A percentile compares a stretch with the other conserved stretches of the same genome.
Evolutionary conservation across 106 monocot genomes (phyloP).

Genomic region (Dendrobium officinale): DNA sequence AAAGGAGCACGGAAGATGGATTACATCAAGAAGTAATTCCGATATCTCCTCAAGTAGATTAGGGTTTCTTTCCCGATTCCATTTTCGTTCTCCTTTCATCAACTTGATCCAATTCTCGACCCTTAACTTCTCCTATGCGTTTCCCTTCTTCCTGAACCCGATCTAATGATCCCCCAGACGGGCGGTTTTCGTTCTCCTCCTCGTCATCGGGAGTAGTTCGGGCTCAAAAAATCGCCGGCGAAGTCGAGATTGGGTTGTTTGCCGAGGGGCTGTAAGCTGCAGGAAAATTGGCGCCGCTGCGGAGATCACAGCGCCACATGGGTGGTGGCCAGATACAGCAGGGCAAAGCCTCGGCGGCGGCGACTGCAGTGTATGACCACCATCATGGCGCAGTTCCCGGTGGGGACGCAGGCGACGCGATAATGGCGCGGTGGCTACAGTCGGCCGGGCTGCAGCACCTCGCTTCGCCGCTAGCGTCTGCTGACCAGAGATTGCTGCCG

Average conservation of each 20-base stretch:
- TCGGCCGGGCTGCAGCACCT: slow-evolving; percentile 86
- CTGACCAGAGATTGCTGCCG: slow-evolving; percentile 48
- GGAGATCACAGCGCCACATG: slow-evolving; percentile 66
- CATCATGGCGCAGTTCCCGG: slow-evolving; percentile 11
- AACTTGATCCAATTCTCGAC: too few species aligned
- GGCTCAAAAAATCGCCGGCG: background rate
- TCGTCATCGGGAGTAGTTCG: background rate
- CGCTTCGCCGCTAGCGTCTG: slow-evolving; percentile 50
- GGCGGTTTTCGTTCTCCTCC: background rate
- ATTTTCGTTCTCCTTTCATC: background rate
- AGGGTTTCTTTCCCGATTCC: slow-evolving; percentile 2
- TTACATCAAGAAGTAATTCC: slow-evolving; percentile 1
- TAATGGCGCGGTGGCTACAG: slow-evolving; percentile 85
- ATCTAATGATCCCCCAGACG: background rate
- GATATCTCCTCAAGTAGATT: background rate
- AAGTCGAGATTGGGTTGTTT: background rate
- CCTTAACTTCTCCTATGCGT: background rate
- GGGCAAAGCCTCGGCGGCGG: slow-evolving; percentile 31
- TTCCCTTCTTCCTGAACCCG: background rate
- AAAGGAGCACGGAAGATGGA: background rate
- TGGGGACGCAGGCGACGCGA: slow-evolving; percentile 52
- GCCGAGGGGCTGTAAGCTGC: background rate
- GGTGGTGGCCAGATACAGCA: slow-evolving; percentile 53
- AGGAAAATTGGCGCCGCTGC: slow-evolving; percentile 58
- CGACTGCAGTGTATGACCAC: slow-evolving; percentile 34